Conservation (phyloP, 257 asterid genomes). For the Datura wrightii region DNA sequence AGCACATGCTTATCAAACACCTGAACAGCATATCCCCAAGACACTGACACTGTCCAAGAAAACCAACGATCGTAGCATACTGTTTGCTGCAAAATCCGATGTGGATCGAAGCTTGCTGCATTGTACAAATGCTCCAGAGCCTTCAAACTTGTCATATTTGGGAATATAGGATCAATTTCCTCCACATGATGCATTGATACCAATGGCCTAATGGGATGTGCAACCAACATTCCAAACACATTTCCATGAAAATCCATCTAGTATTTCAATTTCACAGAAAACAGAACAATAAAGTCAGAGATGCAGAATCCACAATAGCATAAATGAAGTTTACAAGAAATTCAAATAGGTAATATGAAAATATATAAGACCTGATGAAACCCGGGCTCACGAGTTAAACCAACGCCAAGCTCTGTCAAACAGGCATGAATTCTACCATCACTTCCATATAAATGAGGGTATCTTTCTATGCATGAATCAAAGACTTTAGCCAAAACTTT, state of each 20-base stretch:
- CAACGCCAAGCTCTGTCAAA: constrained; percentile 72
- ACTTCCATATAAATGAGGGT: constrained; percentile 75
- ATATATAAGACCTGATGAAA: constrained; percentile 75
- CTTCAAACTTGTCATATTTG: constrained; percentile 50
- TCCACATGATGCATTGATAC: constrained; percentile 77
- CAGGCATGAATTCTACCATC: constrained; percentile 79
- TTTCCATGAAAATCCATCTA: constrained; percentile 84
- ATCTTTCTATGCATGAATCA: constrained; percentile 71
- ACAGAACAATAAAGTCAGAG: constrained; percentile 16
- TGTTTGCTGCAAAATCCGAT: constrained; percentile 71
- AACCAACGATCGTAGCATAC: constrained; percentile 79
- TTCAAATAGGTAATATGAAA: not conserved
- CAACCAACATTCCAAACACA: constrained; percentile 69
- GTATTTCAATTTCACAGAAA: constrained; percentile 9
- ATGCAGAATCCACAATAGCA: not conserved
- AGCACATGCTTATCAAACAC: constrained; percentile 50
- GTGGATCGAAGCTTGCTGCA: constrained; percentile 63
- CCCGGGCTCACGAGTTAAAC: constrained; percentile 78
- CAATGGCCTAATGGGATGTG: constrained; percentile 69
- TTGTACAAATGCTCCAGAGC: constrained; percentile 59
- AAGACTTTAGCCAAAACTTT: constrained; percentile 61
- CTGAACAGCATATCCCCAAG: constrained; percentile 91
- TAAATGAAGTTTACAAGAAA: not conserved
- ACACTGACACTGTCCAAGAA: constrained; percentile 78
- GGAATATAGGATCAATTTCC: constrained; percentile 63